These are phyloP conservation scores for Rhizophora mangle DNA, from an alignment of 345 rosid genomes.

Conservation along the genomic window DNA sequence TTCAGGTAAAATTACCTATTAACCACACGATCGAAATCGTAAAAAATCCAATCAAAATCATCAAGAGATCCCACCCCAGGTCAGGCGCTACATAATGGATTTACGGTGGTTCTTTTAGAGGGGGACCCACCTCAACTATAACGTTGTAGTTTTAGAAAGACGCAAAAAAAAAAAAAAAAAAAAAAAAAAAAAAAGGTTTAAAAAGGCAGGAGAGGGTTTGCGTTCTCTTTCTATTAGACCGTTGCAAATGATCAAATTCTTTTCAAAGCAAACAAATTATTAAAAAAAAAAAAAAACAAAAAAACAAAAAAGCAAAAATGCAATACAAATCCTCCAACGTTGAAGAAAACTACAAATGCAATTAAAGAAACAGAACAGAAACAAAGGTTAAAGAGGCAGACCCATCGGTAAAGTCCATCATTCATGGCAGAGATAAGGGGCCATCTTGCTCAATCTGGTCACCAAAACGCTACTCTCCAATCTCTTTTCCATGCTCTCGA, in stretches of 20 bases:
- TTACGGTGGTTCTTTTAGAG: neutral
- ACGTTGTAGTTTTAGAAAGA: constrained; percentile 24
- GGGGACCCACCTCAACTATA: constrained; percentile 37
- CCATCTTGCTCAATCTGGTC: constrained; percentile 19
- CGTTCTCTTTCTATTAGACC: constrained; percentile 35
- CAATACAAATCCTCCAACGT: neutral
- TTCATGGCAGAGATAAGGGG: constrained; percentile 38
- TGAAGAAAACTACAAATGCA: constrained; percentile 16
- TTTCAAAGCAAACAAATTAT: neutral
- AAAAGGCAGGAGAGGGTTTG: neutral
- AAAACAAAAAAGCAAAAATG: neutral
- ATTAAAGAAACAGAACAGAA: constrained; percentile 1
- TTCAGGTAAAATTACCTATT: neutral
- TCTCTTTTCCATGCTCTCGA: constrained; percentile 43
- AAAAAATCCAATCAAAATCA: neutral
- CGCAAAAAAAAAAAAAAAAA: neutral
- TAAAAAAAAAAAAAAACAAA: neutral
- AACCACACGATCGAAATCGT: neutral
- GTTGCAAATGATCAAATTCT: constrained; percentile 33
- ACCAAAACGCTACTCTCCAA: constrained; percentile 31
- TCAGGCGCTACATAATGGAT: constrained; percentile 19
- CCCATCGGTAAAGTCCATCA: constrained; percentile 4
- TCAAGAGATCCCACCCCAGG: neutral
- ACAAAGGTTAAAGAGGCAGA: neutral
- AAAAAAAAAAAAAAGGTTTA: too few species aligned